These are phyloP conservation scores for Microascus cirrosus DNA, from an alignment of 2,329 filamentous ascomycete genomes.

Conservation along the genomic window DNA sequence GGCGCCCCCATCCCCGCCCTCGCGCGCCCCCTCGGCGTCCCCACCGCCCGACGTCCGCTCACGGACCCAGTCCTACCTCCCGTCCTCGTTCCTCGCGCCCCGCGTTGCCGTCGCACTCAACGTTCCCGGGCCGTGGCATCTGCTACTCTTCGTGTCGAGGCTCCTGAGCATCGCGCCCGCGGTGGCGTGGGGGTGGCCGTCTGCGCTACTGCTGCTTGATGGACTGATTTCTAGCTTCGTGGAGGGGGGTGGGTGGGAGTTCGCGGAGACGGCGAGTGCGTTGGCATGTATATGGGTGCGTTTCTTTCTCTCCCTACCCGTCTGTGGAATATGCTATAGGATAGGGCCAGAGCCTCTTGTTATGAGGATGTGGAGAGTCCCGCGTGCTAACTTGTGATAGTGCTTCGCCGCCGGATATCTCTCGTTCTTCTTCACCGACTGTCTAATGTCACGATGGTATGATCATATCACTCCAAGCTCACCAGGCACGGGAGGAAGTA, in stretches of 20 bases:
- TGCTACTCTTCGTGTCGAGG: constrained; percentile 62
- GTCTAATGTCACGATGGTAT: constrained; percentile 73
- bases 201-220: constrained; percentile 55
- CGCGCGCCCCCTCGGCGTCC: not conserved
- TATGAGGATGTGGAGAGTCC: not conserved
- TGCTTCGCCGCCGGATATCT: constrained; percentile 68
- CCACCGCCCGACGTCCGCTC: not conserved
- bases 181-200: constrained; percentile 60
- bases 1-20: constrained; percentile 1
- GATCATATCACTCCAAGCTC: constrained; percentile 10
- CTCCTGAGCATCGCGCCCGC: constrained; percentile 60
- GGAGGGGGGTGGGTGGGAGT: constrained; percentile 9
- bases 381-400: constrained; percentile 25
- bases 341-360: not conserved
- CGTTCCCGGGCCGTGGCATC: constrained; percentile 61
- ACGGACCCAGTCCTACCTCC: not conserved
- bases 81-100: constrained; percentile 50
- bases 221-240: constrained; percentile 37
- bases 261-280: constrained; percentile 52
- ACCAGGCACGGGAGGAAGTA: not conserved
- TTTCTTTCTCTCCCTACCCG: constrained; percentile 7
- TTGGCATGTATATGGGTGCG: constrained; percentile 66
- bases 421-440: constrained; percentile 75
- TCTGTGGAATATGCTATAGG: not conserved
- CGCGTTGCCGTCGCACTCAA: constrained; percentile 70